Evolutionary conservation across 78 protist species (phyloP).

Genomic region (Dictyostelium purpureum): DNA sequence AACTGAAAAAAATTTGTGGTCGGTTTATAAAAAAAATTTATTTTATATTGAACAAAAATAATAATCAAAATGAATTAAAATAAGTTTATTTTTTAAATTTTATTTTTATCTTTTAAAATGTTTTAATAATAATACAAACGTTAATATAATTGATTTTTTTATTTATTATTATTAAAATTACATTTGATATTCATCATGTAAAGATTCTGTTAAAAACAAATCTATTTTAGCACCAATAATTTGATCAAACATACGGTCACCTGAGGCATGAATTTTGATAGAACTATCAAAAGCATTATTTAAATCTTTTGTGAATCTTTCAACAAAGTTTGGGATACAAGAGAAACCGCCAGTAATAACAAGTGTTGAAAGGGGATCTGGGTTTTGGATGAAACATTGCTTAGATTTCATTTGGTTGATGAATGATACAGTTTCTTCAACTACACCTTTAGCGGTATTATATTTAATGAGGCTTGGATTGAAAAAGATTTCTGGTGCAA

Average conservation of each 20-base stretch:
- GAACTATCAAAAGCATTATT: neutral
- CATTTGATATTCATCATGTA: constrained; percentile 1
- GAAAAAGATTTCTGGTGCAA: constrained; percentile 1
- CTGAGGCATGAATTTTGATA: neutral
- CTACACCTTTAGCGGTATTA: neutral
- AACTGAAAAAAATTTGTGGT: no score
- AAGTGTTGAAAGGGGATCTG: neutral
- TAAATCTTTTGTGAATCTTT: constrained; percentile 38
- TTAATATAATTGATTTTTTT: no score
- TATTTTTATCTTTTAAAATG: no score
- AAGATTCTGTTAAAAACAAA: constrained; percentile 2
- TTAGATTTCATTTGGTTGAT: neutral
- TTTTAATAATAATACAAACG: no score
- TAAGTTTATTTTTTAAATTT: no score
- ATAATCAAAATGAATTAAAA: no score
- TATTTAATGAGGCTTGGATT: neutral
- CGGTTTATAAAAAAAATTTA: no score
- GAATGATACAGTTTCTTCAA: neutral
- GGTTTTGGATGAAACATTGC: no score
- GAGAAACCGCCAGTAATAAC: constrained; percentile 17
- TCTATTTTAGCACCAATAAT: constrained; percentile 35
- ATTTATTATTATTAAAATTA: no score
- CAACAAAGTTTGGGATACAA: neutral
- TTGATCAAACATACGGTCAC: neutral
- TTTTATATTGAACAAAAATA: no score